Conservation (phyloP, 2,329 filamentous ascomycete species). For the Coleophoma crateriformis region DNA sequence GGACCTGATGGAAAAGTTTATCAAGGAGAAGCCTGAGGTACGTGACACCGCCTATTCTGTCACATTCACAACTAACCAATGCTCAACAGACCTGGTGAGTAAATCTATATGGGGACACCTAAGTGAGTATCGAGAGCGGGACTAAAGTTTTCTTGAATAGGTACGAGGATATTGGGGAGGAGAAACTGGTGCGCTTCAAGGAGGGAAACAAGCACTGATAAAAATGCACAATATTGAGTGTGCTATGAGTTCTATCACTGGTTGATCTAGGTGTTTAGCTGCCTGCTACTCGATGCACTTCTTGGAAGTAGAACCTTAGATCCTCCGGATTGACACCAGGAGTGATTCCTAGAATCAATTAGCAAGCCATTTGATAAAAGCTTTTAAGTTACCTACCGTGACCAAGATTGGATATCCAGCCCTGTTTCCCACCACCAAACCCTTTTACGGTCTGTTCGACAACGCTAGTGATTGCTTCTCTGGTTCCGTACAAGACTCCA, state of each 20-base stretch:
- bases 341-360: conserved; percentile 65
- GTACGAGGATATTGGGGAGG: conserved; percentile 55
- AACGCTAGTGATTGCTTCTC: conserved; percentile 71
- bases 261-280: conserved; percentile 11
- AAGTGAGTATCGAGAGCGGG: too few relatives aligned
- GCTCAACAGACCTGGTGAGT: neutral
- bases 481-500: conserved; percentile 82
- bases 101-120: too few relatives aligned
- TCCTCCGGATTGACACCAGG: conserved; percentile 92
- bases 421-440: conserved; percentile 74
- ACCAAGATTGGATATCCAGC: conserved; percentile 96
- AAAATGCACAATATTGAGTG: too few relatives aligned
- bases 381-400: conserved; percentile 61
- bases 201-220: conserved; percentile 12
- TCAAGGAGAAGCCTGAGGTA: conserved; percentile 65
- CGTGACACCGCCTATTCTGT: conserved; percentile 24
- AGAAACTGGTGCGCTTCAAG: conserved; percentile 34
- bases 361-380: conserved; percentile 8
- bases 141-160: conserved; percentile 24
- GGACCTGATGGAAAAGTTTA: conserved; percentile 66
- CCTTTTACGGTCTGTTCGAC: conserved; percentile 85
- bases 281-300: conserved; percentile 69
- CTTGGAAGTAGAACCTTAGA: conserved; percentile 88
- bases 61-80: neutral
- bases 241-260: too few relatives aligned